Evolutionary conservation across 202 grass and related monocot species (phyloP), one percentile per base, ranked within the genome.

Genomic region (Dendrocalamus latiflorus): DNA sequence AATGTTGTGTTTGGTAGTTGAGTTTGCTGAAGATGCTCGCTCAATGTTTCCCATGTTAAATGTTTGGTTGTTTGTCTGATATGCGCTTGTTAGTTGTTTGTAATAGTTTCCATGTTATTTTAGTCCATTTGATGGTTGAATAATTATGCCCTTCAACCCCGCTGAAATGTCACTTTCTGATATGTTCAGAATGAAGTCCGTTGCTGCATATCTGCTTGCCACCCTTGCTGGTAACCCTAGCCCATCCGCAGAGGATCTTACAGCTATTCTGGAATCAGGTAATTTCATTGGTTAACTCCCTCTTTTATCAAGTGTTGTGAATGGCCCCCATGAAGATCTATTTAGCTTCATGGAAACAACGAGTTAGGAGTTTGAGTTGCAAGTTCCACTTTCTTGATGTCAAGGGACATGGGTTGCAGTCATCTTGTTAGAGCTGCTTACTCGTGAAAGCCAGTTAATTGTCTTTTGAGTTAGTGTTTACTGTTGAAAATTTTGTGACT

Each of bases 211-310:
- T 69, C 48, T 87, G 8, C 88, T 90, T 36, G 74, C 79, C 62
- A 81, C 73, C 20, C 76, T 91, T 49, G 42, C 75, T 39, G 85
- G 89, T 17, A 91, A 87, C 53, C 75, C 85, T 68, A 54, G 25
- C 37, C 76, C 85, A 20, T 71, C 84, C 37, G 70, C 47, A 10
- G 68, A 81, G 15, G 89, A 91, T 87, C 65, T 91, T 33, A 74
- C 83, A 75, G 1, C 21, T 50, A 87, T 91, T 60, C 81, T 91
- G 4, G 85, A 81, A 84, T 91, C 85, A 54, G 81, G 81, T 91
- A 22, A 10, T 37, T 75, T 41, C 8, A 4, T 15, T 65, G 51
- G 11, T 41, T 63, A 17, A 39, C 8, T 10, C 42, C 67, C 13
- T 54, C 4, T 7, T 7, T 4, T 28, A 18, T 47, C 42, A 22